Evolutionary conservation across 179 eudicot genomes (phyloP), one percentile per base, ranked within the genome.

Genomic region (Silene vulgaris): DNA sequence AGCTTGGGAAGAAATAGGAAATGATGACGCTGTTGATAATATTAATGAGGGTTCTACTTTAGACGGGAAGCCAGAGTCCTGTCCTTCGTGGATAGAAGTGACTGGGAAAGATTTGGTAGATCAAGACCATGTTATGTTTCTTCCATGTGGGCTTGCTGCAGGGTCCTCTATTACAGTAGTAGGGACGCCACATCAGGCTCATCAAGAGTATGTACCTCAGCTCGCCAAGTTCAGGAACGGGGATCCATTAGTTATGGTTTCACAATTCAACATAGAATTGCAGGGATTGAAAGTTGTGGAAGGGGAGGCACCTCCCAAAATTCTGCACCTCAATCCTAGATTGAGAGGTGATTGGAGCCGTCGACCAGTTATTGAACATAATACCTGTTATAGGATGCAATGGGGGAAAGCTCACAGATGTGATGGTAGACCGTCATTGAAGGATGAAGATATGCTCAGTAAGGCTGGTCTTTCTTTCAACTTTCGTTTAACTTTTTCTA

Each of bases 311-410:
- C 97, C 99, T 21, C 99, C 99, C 0, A 96, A 88, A 75, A 96
- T 96, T 83, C 72, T 96, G 86, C 99, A 96, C 84, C 80, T 96
- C 67, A 96, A 96, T 89, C 99, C 99, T 83, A 85, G 99, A 76
- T 59, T 96, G 78, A 86, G 90, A 82, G 99, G 99, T 57, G 99
- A 96, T 80, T 96, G 99, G 99, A 96, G 97, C 79, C 89, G 74
- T 62, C 85, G 76, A 65, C 86, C 93, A 54, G 97, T 96, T 59
- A 91, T 96, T 82, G 99, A 96, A 82, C 97, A 90, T 61, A 96
- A 96, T 71, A 90, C 99, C 1, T 96, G 99, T 75, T 96, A 96
- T 72, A 89, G 99, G 83, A 96, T 96, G 99, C 99, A 96, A 69
- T 96, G 99, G 99, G 99, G 98, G 1, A 82, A 84, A 50, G 90